phyloP scores from a whole-genome alignment of 495 filamentous ascomycete species.

The Aspergillus affinis region DNA sequence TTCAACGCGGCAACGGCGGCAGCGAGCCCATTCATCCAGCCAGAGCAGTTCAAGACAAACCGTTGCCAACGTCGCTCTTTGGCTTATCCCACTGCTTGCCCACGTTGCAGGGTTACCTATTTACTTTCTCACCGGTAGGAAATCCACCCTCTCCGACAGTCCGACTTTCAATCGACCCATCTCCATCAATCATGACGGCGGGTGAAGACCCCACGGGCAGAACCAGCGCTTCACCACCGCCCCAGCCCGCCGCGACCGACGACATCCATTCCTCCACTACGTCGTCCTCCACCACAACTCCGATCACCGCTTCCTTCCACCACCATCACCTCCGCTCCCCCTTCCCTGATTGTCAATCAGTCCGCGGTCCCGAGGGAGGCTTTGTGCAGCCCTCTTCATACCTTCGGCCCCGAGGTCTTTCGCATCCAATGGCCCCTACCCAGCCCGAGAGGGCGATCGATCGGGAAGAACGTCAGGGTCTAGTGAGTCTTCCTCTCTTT shows the following conservation, averaged over 20 bases:
- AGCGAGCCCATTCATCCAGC: not conserved
- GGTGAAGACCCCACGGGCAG: constrained; percentile 27
- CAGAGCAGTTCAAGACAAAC: not conserved
- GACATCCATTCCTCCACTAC: constrained; percentile 8
- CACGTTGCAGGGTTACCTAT: not conserved
- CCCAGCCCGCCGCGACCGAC: constrained; percentile 16
- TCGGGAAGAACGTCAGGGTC: constrained; percentile 85
- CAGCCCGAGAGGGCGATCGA: constrained; percentile 74
- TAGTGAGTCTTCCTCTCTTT: constrained; percentile 62
- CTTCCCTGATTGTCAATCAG: constrained; percentile 12
- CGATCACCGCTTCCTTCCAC: constrained; percentile 6
- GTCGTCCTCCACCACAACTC: constrained; percentile 8
- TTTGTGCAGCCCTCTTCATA: constrained; percentile 85
- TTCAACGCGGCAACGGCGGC: not conserved
- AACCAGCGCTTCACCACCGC: constrained; percentile 22
- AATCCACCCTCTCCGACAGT: not conserved
- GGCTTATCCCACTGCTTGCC: not conserved
- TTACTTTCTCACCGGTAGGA: constrained; percentile 4
- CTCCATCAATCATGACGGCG: constrained; percentile 13
- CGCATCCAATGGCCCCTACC: constrained; percentile 54
- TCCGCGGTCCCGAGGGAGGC: constrained; percentile 46
- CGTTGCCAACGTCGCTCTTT: not conserved
- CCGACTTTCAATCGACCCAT: not conserved
- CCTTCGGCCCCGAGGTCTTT: constrained; percentile 62
- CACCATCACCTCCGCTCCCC: constrained; percentile 7